Evolutionary conservation across 2,329 filamentous ascomycete species (phyloP).

Genomic region (Arachnomyces sp.): DNA sequence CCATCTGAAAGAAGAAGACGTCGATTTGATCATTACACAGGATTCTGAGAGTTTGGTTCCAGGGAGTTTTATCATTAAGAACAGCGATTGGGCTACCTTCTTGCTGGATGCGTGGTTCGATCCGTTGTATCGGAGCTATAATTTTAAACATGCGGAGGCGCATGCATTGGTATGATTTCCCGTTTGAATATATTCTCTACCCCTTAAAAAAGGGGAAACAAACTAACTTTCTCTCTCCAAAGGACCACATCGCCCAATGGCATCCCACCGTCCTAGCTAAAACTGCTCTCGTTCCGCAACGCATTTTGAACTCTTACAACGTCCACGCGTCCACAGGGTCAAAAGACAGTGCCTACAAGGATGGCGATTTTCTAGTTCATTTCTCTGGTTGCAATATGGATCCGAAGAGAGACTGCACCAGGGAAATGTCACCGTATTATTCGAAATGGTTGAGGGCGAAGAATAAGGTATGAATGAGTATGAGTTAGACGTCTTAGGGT

Average conservation of each 20-base stretch:
- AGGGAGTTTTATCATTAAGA: slow-evolving; percentile 70
- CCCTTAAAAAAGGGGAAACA: too few species aligned
- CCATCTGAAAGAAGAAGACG: slow-evolving; percentile 67
- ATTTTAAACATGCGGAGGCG: slow-evolving; percentile 88
- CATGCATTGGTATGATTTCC: slow-evolving; percentile 85
- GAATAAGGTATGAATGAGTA: slow-evolving; percentile 14
- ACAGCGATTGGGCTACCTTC: slow-evolving; percentile 85
- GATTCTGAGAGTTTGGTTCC: slow-evolving; percentile 71
- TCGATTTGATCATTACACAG: slow-evolving; percentile 77
- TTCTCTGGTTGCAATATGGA: slow-evolving; percentile 61
- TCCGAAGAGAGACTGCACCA: slow-evolving; percentile 56
- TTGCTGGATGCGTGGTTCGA: slow-evolving; percentile 96
- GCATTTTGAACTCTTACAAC: slow-evolving; percentile 72
- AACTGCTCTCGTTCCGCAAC: slow-evolving; percentile 81
- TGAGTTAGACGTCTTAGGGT: background rate
- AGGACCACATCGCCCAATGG: slow-evolving; percentile 92
- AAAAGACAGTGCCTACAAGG: slow-evolving; percentile 59
- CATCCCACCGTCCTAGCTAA: slow-evolving; percentile 91
- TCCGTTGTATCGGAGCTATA: slow-evolving; percentile 85
- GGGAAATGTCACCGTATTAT: slow-evolving; percentile 57
- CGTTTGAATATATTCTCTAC: slow-evolving; percentile 8
- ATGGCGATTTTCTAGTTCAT: slow-evolving; percentile 77
- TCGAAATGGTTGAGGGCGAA: slow-evolving; percentile 32
- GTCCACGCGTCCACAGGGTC: slow-evolving; percentile 30
- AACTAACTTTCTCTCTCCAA: slow-evolving; percentile 5